Conservation (phyloP, 345 rosid species). For the Nephelium lappaceum region DNA sequence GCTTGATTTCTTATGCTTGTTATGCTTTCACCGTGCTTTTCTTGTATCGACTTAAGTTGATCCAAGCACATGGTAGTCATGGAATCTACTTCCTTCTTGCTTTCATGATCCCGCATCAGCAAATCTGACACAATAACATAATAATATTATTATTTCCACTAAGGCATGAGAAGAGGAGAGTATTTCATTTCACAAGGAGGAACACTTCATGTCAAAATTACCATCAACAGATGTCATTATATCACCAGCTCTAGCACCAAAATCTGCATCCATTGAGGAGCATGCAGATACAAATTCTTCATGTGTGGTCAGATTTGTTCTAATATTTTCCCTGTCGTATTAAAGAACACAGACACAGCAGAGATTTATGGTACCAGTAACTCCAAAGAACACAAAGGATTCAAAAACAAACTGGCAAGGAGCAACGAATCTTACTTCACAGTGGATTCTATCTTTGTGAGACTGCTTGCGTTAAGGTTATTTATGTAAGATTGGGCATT, state of each 20-base stretch:
- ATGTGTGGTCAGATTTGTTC: conserved; percentile 37
- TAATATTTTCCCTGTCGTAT: conserved; percentile 50
- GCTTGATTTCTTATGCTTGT: conserved; percentile 61
- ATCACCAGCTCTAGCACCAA: conserved; percentile 44
- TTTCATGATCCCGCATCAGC: conserved; percentile 51
- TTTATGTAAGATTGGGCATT: conserved; percentile 40
- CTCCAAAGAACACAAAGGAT: not conserved
- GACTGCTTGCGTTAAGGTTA: conserved; percentile 33
- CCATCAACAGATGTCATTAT: conserved; percentile 55
- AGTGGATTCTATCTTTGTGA: conserved; percentile 37
- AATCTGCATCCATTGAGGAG: conserved; percentile 47
- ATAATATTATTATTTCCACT: not conserved
- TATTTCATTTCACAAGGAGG: not conserved
- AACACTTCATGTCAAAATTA: conserved; percentile 24
- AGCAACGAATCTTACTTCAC: conserved; percentile 34
- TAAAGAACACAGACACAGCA: not conserved
- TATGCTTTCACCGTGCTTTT: conserved; percentile 59
- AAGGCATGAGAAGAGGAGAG: not conserved
- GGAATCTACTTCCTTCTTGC: conserved; percentile 59
- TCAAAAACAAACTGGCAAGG: not conserved
- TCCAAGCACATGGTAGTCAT: conserved; percentile 50
- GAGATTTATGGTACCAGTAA: not conserved
- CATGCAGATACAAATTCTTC: conserved; percentile 49
- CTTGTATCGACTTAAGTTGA: conserved; percentile 55
- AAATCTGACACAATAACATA: conserved; percentile 47